Conservation (phyloP, 768 basidiomycete genomes). For the Xanthoconium purpureum region DNA sequence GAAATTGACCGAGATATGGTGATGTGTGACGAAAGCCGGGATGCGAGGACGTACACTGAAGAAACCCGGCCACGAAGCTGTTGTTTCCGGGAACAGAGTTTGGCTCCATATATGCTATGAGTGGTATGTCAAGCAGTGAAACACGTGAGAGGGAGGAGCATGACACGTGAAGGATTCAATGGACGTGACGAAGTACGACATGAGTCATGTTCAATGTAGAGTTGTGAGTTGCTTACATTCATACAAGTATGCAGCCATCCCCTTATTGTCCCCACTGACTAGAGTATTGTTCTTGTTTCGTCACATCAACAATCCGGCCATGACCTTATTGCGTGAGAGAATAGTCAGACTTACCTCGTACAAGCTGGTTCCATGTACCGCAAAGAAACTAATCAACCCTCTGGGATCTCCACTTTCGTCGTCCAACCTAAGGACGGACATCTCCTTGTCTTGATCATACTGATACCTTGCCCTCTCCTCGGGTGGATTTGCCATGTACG, state of each 20-base stretch:
- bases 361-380: slow-evolving; percentile 79
- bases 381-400: slow-evolving; percentile 71
- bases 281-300: slow-evolving; percentile 68
- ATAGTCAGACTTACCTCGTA: slow-evolving; percentile 52
- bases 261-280: slow-evolving; percentile 81
- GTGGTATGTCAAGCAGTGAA: background rate
- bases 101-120: slow-evolving; percentile 60
- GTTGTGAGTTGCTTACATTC: slow-evolving; percentile 47
- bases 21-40: too few relatives aligned
- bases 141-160: too few relatives aligned
- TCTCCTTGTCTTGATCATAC: slow-evolving; percentile 71
- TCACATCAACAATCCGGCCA: background rate
- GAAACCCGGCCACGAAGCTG: slow-evolving; percentile 71
- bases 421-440: slow-evolving; percentile 66
- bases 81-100: slow-evolving; percentile 62
- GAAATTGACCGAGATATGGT: too few relatives aligned
- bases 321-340: background rate
- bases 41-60: too few relatives aligned
- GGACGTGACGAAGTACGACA: background rate
- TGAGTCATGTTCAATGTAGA: background rate
- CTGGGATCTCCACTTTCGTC: slow-evolving; percentile 54
- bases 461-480: slow-evolving; percentile 65
- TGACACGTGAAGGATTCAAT: too few relatives aligned
- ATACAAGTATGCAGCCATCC: slow-evolving; percentile 79
- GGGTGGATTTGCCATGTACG: slow-evolving; percentile 73